These are phyloP conservation scores for Aspergillus thermomutatus DNA, from an alignment of 2,329 filamentous ascomycete genomes.

Conservation along the genomic window DNA sequence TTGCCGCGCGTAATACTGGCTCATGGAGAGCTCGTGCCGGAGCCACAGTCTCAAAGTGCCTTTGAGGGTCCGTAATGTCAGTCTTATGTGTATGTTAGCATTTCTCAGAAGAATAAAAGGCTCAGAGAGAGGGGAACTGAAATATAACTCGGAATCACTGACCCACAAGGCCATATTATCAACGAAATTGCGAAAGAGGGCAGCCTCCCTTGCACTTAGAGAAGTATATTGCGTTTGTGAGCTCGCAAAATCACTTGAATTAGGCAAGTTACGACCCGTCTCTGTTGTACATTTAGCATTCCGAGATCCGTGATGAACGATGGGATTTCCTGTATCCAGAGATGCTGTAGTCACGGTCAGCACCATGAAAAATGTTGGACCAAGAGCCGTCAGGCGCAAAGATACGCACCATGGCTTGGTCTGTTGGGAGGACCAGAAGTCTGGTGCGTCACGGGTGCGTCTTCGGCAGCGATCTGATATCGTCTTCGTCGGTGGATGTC, in stretches of 20 bases:
- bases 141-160: background rate
- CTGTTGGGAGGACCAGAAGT: background rate
- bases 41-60: conserved; percentile 31
- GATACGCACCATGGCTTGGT: background rate
- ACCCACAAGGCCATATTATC: conserved; percentile 35
- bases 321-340: background rate
- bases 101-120: background rate
- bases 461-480: background rate
- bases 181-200: conserved; percentile 27
- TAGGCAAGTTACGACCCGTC: background rate
- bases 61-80: conserved; percentile 31
- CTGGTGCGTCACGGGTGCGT: background rate
- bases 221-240: background rate
- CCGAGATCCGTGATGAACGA: background rate
- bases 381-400: background rate
- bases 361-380: background rate
- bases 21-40: conserved; percentile 28
- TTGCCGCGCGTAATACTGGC: conserved; percentile 29
- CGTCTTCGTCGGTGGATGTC: background rate
- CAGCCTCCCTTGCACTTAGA: conserved; percentile 19
- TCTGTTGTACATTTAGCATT: background rate
- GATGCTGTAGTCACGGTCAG: background rate
- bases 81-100: conserved; percentile 16
- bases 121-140: background rate
- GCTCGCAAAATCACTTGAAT: background rate